Conservation (phyloP, 495 filamentous ascomycete genomes). For the Penicillium cosmopolitanum region DNA sequence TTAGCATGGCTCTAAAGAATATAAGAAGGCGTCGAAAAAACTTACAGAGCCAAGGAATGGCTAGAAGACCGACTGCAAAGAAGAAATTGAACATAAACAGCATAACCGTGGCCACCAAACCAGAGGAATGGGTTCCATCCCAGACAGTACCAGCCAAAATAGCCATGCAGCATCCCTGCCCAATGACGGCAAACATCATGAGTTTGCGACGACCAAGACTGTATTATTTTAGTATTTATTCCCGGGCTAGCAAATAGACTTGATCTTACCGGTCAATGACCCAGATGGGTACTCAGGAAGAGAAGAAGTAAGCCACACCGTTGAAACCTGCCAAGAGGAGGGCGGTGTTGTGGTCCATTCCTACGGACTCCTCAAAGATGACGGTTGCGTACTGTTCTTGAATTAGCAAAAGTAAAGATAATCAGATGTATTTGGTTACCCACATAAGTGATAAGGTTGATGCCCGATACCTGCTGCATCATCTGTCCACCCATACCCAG, state of each 20-base stretch:
- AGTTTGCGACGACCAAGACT: constrained; percentile 50
- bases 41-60: constrained; percentile 41
- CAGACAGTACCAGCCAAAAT: constrained; percentile 37
- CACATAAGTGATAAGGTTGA: constrained; percentile 50
- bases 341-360: constrained; percentile 44
- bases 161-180: constrained; percentile 55
- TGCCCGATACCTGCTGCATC: constrained; percentile 51
- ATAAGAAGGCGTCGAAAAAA: not conserved
- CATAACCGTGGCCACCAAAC: constrained; percentile 38
- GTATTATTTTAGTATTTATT: constrained; percentile 10
- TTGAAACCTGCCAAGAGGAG: constrained; percentile 52
- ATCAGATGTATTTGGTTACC: constrained; percentile 8
- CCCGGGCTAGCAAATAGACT: not conserved
- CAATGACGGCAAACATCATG: constrained; percentile 53
- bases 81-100: constrained; percentile 45
- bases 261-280: constrained; percentile 48
- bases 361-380: constrained; percentile 41
- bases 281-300: constrained; percentile 52
- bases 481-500: constrained; percentile 46
- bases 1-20: not conserved
- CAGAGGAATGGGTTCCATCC: constrained; percentile 32
- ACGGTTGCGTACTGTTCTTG: constrained; percentile 35
- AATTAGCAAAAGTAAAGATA: not conserved
- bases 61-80: constrained; percentile 38
- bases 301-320: constrained; percentile 50